phyloP scores from a whole-genome alignment of 768 basidiomycete genomes.

The Trametes sanguinea region DNA sequence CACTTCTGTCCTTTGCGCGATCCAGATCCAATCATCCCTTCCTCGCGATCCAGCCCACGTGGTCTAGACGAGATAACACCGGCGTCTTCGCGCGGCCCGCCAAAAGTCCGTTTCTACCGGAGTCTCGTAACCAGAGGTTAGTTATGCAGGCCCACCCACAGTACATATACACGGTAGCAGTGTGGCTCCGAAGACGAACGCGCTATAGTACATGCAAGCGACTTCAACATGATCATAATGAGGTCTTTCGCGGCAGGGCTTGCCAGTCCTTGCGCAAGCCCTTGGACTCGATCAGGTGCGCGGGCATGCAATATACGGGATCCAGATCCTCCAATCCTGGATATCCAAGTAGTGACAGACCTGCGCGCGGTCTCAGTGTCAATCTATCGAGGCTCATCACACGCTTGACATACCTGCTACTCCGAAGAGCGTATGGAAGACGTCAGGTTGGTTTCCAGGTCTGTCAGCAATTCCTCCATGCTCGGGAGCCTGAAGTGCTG shows the following conservation, averaged over 20 bases:
- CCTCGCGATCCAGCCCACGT: slow-evolving; percentile 11
- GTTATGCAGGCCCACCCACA: too few relatives aligned
- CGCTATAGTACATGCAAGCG: slow-evolving; percentile 4
- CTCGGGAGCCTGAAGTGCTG: slow-evolving; percentile 68
- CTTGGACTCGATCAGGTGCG: slow-evolving; percentile 62
- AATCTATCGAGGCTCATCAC: background rate
- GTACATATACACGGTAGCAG: too few relatives aligned
- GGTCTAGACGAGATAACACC: slow-evolving; percentile 2
- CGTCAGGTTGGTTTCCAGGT: slow-evolving; percentile 91
- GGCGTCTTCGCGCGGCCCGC: background rate
- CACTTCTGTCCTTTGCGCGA: slow-evolving; percentile 1
- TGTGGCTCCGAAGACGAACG: background rate
- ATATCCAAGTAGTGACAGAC: slow-evolving; percentile 86
- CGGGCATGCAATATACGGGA: slow-evolving; percentile 97
- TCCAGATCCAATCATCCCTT: slow-evolving; percentile 7
- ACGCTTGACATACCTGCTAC: slow-evolving; percentile 60
- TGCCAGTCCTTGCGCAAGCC: slow-evolving; percentile 73
- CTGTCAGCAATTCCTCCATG: slow-evolving; percentile 93
- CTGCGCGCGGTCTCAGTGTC: slow-evolving; percentile 37
- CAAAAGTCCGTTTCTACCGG: background rate
- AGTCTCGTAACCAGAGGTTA: background rate
- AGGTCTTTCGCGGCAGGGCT: slow-evolving; percentile 45
- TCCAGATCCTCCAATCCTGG: slow-evolving; percentile 84
- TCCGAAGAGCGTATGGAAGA: slow-evolving; percentile 96
- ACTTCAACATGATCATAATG: background rate